phyloP scores from a whole-genome alignment of 805 yeast species.

The Maudiozyma serrabonitensis region DNA sequence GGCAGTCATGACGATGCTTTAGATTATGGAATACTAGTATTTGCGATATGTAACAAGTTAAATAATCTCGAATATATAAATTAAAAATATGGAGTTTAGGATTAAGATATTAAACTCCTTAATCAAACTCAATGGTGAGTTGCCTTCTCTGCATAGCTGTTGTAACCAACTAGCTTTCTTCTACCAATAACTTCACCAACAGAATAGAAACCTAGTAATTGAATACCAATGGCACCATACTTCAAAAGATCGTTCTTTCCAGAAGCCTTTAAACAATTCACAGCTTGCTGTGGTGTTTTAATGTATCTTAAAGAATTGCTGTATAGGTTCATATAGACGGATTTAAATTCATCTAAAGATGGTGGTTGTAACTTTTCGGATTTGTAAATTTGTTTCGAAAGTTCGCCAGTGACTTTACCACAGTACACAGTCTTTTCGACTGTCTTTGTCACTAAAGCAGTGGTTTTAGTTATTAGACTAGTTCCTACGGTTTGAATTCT shows the following conservation, averaged over 20 bases:
- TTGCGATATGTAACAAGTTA: constrained; percentile 3
- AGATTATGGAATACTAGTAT: not conserved
- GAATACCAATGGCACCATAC: constrained; percentile 70
- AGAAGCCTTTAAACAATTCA: constrained; percentile 33
- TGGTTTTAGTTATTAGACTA: constrained; percentile 21
- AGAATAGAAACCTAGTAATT: constrained; percentile 82
- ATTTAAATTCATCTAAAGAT: constrained; percentile 60
- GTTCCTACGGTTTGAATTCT: constrained; percentile 23
- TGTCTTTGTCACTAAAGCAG: constrained; percentile 38
- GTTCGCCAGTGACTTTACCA: constrained; percentile 47
- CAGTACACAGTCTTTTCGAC: constrained; percentile 55
- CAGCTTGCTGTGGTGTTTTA: constrained; percentile 52
- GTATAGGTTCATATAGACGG: constrained; percentile 53
- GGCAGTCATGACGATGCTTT: not conserved
- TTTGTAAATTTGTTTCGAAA: constrained; percentile 58
- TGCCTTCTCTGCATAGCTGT: constrained; percentile 16
- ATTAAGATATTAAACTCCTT: no score
- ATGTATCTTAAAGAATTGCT: constrained; percentile 35
- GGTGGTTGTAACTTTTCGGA: constrained; percentile 96
- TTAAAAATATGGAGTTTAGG: not conserved
- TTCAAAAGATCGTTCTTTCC: constrained; percentile 41
- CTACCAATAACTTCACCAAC: constrained; percentile 96
- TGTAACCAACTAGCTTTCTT: constrained; percentile 86
- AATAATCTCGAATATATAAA: constrained; percentile 1
- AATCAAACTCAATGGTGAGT: not conserved